These are phyloP conservation scores for Xylaria hypoxylon DNA, from an alignment of 2,329 filamentous ascomycete species.

Conservation along the genomic window DNA sequence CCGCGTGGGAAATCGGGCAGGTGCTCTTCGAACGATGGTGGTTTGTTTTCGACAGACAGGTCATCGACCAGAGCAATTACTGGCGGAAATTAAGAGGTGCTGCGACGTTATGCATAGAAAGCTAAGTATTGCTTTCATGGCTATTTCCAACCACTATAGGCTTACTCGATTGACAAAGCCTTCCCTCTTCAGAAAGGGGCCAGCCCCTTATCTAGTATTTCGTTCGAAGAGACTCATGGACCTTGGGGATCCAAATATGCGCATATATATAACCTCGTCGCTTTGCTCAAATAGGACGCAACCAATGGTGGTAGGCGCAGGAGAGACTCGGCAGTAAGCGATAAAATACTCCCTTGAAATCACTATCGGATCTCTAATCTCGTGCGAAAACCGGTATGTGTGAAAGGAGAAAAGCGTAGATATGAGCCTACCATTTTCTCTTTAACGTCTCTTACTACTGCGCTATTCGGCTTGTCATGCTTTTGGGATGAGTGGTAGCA, in stretches of 20 bases:
- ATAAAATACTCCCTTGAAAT: too few relatives aligned
- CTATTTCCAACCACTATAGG: neutral
- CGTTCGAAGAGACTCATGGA: neutral
- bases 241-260: neutral
- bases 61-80: conserved; percentile 66
- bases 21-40: conserved; percentile 70
- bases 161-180: neutral
- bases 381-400: too few relatives aligned
- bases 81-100: conserved; percentile 62
- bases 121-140: neutral
- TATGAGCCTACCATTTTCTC: neutral
- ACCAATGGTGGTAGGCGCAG: too few relatives aligned
- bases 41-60: conserved; percentile 66
- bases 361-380: too few relatives aligned
- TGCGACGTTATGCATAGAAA: conserved; percentile 43
- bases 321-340: too few relatives aligned
- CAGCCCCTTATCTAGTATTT: neutral
- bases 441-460: neutral
- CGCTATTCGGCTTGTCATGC: neutral
- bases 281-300: neutral
- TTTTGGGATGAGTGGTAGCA: neutral
- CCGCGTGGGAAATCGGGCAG: conserved; percentile 69
- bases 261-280: neutral
- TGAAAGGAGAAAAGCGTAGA: neutral
- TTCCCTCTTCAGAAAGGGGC: neutral